Percentiles rank a stretch among this genome's conserved stretches.
These are phyloP conservation scores for Coprinopsis cinerea DNA, from an alignment of 768 basidiomycete genomes.

Conservation along the genomic window DNA sequence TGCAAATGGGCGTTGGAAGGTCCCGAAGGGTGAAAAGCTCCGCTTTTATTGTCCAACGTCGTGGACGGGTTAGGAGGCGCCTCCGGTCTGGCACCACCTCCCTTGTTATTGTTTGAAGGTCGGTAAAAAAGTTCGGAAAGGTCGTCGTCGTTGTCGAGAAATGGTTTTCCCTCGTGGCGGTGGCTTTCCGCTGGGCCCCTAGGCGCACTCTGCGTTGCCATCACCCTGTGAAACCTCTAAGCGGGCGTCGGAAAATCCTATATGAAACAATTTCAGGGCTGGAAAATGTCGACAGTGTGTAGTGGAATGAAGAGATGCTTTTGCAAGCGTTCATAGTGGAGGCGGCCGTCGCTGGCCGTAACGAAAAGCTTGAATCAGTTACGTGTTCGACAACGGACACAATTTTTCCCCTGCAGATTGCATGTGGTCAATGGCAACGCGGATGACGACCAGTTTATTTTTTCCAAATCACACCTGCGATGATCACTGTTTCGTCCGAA, in stretches of 20 bases:
- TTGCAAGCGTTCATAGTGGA: background rate
- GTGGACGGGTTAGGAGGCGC: background rate
- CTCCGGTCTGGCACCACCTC: background rate
- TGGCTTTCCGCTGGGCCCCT: too few species aligned
- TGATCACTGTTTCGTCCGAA: background rate
- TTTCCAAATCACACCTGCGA: too few species aligned
- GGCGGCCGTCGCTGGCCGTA: background rate
- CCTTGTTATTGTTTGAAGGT: background rate
- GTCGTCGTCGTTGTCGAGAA: background rate
- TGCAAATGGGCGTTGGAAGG: background rate
- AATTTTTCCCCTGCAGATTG: too few species aligned
- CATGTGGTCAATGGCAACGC: too few species aligned
- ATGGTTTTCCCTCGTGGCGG: conserved; percentile 2
- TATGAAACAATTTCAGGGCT: background rate
- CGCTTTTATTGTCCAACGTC: too few species aligned
- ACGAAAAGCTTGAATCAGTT: background rate
- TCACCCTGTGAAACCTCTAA: too few species aligned
- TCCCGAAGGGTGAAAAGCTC: too few species aligned
- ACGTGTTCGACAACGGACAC: background rate
- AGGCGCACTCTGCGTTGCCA: background rate
- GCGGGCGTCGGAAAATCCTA: background rate
- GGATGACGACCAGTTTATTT: too few species aligned
- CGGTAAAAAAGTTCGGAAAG: conserved; percentile 1
- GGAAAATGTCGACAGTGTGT: background rate
- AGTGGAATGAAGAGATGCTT: background rate